Base-by-base conservation (phyloP, 2,329 filamentous ascomycete species). In the Fonsecaea multimorphosa region DNA sequence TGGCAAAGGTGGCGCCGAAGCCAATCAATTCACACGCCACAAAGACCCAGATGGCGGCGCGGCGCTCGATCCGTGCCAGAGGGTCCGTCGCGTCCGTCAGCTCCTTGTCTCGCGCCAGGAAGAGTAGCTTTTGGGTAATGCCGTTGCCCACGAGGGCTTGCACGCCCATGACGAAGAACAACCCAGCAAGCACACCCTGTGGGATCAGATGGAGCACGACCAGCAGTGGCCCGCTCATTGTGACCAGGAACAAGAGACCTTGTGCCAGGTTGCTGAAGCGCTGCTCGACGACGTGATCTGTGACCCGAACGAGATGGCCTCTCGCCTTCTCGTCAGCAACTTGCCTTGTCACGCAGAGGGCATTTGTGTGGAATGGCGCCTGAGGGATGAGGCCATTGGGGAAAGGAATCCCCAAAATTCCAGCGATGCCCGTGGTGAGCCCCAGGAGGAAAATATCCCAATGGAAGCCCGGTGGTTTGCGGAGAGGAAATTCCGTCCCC, bases 151-250 rank as follows among this genome's bases (percentile, higher is more conserved):
- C 85, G 34, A 94, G 85, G 2, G 91, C 91, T 78, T 93, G 89
- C 66, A 91, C 83, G 49, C 91, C 91, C 91, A 94, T 93, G 75
- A 92, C 86, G 78, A 93, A 93, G 82, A 94, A 94, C 29, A 94
- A 83, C 0, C 91, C 91, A 0, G 91, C 91, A 62, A 94, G 84
- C 1, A 93, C 90, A 66, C 88, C 90, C 74, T 93, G 90, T 0
- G 91, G 91, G 70, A 94, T 91, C 9, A 92, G 84, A 72, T 92
- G 89, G 9, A 94, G 81, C 16, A 93, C 90, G 22, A 88, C 79
- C 1, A 94, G 85, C 1, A 94, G 81, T 0, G 91, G 91, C 0
- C 89, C 88, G 0, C 87, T 86, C 90, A 93, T 93, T 65, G 91
- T 92, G 52, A 89, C 89, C 3, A 94, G 84, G 0, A 91, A 92